Conservation (phyloP, 108 stramenopile species). For the Cafeteria roenbergensis region DNA sequence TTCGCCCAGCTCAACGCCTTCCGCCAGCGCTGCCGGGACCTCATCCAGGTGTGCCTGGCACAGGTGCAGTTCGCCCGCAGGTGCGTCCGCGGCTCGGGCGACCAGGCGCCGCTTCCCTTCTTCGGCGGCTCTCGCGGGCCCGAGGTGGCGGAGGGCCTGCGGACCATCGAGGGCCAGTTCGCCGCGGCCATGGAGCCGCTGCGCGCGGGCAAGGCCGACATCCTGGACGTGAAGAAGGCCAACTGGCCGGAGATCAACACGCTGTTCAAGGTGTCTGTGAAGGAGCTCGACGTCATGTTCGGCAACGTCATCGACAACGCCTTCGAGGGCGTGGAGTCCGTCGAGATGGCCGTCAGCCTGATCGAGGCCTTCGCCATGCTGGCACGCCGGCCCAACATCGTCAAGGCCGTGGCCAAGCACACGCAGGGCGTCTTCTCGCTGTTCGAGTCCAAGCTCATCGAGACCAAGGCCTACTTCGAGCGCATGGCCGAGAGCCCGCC, state of each 20-base stretch:
- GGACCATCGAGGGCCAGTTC: slow-evolving; percentile 42
- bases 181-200: slow-evolving; percentile 40
- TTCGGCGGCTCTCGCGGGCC: slow-evolving; percentile 46
- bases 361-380: slow-evolving; percentile 46
- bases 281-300: slow-evolving; percentile 48
- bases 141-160: slow-evolving; percentile 34
- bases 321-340: slow-evolving; percentile 41
- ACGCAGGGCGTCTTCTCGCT: slow-evolving; percentile 24
- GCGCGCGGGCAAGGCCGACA: slow-evolving; percentile 37
- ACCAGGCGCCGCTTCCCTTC: slow-evolving; percentile 32
- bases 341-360: slow-evolving; percentile 39
- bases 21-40: slow-evolving; percentile 52
- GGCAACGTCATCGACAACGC: slow-evolving; percentile 44
- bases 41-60: slow-evolving; percentile 50
- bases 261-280: slow-evolving; percentile 46
- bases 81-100: slow-evolving; percentile 14
- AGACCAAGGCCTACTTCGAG: slow-evolving; percentile 41
- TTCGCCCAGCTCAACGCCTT: slow-evolving; percentile 57
- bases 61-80: slow-evolving; percentile 48
- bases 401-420: slow-evolving; percentile 47
- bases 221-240: slow-evolving; percentile 43
- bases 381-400: slow-evolving; percentile 37
- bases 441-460: slow-evolving; percentile 18
- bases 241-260: slow-evolving; percentile 56
- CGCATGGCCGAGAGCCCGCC: slow-evolving; percentile 32